Conservation (phyloP, 2,329 filamentous ascomycete species). For the Aspergillus uvarum region DNA sequence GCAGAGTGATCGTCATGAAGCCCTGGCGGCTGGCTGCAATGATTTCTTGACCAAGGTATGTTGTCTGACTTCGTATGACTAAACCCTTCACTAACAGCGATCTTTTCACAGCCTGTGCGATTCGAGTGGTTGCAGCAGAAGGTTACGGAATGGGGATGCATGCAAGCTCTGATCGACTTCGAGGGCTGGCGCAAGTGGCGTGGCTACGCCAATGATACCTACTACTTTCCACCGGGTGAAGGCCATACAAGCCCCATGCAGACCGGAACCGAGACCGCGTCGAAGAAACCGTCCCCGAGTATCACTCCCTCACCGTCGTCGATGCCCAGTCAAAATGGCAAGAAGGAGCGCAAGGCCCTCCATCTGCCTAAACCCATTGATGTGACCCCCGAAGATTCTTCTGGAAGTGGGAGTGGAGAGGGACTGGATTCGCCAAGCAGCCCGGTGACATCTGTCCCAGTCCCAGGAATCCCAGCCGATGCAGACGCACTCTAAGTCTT, state of each 20-base stretch:
- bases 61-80: conserved; percentile 6
- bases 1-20: conserved; percentile 93
- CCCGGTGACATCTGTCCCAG: conserved; percentile 12
- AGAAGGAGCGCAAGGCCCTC: conserved; percentile 6
- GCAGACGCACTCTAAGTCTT: background rate
- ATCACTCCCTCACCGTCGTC: conserved; percentile 9
- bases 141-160: conserved; percentile 99
- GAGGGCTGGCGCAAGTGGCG: conserved; percentile 99
- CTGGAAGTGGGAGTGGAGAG: conserved; percentile 31
- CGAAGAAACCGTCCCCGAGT: conserved; percentile 6
- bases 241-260: conserved; percentile 31
- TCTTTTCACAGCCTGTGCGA: conserved; percentile 74
- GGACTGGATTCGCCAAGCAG: conserved; percentile 28
- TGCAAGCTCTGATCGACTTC: conserved; percentile 98
- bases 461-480: conserved; percentile 4
- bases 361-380: conserved; percentile 13
- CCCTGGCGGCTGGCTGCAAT: conserved; percentile 91
- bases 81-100: background rate
- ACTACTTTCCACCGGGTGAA: conserved; percentile 19
- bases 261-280: conserved; percentile 14
- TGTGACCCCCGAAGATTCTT: conserved; percentile 27
- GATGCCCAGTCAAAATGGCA: conserved; percentile 1
- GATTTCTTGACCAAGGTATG: conserved; percentile 95
- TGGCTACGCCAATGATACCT: conserved; percentile 58
- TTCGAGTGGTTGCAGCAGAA: conserved; percentile 97